Base-by-base conservation (phyloP, 768 basidiomycete genomes). In the Tricholoma terreum region DNA sequence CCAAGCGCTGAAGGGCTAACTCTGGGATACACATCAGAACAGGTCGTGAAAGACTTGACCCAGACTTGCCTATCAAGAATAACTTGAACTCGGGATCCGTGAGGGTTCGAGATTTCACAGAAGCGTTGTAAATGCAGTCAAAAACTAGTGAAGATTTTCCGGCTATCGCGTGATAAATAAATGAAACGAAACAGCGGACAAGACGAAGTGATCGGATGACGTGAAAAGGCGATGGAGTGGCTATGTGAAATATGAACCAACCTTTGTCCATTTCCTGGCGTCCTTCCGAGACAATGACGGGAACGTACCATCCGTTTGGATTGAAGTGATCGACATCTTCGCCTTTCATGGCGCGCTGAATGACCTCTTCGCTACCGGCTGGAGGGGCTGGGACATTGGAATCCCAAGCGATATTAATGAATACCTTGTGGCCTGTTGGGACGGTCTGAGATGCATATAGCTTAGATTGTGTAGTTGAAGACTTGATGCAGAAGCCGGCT, bases 371-470 rank as follows among this genome's bases (percentile, higher is more conserved):
- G 59, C 70, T 79, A 1, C 75, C 82, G n/a, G 79, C 72, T 10
- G 87, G 86, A 0, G 90, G 89, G 0, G 85, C 77, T 3, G 90
- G 90, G 0, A 91, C 81, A 58, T 84, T 80, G 9, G 71, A 17
- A 56, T 89, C 88, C 81, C 84, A 92, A 15, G 84, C 82, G 12
- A 92, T 73, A 63, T 92, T 92, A 30, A 90, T 71, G 67, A 92
- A 92, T 33, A 90, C 69, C 70, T 92, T 91, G 58, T 72, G 68
- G 22, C 79, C 80, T 34, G 75, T 69, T 10, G 79, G 74, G 17
- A 87, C 71, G 10, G 69, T 60, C 21, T 74, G 65, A 6, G 71
- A 65, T 2, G 55, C 56, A 27, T 77, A 74, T 2, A 76, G 58
- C 1, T 74, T 75, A 4, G 78, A 69, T 43, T 78, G 74, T 4